These are phyloP conservation scores for Myxozyma nipponensis DNA, from an alignment of 805 yeast species.

Conservation along the genomic window DNA sequence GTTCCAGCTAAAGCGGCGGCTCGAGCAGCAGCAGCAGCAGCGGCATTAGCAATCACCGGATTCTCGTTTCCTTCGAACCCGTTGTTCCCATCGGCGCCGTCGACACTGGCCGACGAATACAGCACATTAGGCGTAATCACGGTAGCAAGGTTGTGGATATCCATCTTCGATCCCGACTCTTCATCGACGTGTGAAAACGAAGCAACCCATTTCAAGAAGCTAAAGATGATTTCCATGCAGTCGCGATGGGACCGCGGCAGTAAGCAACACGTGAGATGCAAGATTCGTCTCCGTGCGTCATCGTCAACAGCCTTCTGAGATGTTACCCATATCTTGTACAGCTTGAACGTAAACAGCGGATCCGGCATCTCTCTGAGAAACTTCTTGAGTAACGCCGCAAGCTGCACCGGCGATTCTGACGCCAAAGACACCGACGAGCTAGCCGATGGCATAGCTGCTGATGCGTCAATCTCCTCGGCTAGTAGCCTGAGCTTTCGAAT, in stretches of 20 bases:
- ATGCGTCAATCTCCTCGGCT: conserved; percentile 65
- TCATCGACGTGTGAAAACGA: conserved; percentile 92
- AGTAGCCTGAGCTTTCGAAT: conserved; percentile 74
- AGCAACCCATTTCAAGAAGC: conserved; percentile 91
- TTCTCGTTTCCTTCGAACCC: conserved; percentile 9
- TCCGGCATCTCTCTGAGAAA: conserved; percentile 90
- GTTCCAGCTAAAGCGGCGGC: conserved; percentile 30
- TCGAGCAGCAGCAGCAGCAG: conserved; percentile 25
- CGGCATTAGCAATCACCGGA: not conserved
- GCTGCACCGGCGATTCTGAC: conserved; percentile 79
- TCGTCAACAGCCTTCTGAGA: conserved; percentile 40
- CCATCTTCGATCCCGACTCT: conserved; percentile 92
- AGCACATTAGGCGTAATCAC: conserved; percentile 91
- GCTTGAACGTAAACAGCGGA: conserved; percentile 72
- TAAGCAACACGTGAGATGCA: conserved; percentile 66
- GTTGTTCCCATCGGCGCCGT: too few species aligned
- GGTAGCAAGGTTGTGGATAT: conserved; percentile 88
- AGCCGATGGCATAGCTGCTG: conserved; percentile 58
- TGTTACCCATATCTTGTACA: conserved; percentile 68
- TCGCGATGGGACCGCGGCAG: conserved; percentile 80
- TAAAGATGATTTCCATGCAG: conserved; percentile 75
- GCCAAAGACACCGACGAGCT: conserved; percentile 9
- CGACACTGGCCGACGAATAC: conserved; percentile 40
- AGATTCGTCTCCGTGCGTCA: conserved; percentile 48
- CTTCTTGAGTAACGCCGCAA: conserved; percentile 88